A percentile compares a stretch with the other conserved stretches of the same genome.
Conservation (phyloP, 2,329 filamentous ascomycete genomes). For the Microdochium nivale region DNA sequence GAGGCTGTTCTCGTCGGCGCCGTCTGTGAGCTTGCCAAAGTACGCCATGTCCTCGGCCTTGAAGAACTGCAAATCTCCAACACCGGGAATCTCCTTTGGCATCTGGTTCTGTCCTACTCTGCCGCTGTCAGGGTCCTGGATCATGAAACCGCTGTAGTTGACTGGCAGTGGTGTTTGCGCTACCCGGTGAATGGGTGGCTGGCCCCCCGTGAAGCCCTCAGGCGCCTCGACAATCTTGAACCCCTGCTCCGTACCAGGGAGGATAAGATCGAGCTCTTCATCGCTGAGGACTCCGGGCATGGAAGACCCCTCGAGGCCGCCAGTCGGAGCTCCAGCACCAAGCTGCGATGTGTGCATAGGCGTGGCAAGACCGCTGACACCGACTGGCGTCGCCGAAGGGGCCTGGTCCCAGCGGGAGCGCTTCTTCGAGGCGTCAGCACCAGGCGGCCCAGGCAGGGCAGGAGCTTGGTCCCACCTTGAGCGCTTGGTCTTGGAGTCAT, state of each 20-base stretch:
- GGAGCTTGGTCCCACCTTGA: constrained; percentile 86
- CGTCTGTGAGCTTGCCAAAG: constrained; percentile 94
- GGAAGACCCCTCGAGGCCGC: constrained; percentile 72
- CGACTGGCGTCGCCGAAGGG: constrained; percentile 69
- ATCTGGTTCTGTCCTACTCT: constrained; percentile 81
- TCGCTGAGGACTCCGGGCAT: constrained; percentile 81
- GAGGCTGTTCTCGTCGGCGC: constrained; percentile 82
- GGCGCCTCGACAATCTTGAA: constrained; percentile 90
- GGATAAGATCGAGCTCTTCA: constrained; percentile 85
- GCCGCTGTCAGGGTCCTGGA: constrained; percentile 86
- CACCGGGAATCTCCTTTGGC: constrained; percentile 89
- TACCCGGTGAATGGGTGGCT: constrained; percentile 66
- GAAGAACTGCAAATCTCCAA: constrained; percentile 95
- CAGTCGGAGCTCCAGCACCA: constrained; percentile 46
- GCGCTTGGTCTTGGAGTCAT: constrained; percentile 58
- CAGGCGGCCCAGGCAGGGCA: constrained; percentile 40
- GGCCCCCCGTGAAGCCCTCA: constrained; percentile 80
- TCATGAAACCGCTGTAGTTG: constrained; percentile 74
- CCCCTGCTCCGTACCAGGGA: constrained; percentile 80
- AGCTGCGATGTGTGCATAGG: constrained; percentile 66
- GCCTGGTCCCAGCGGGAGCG: constrained; percentile 91
- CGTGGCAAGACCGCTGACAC: constrained; percentile 65
- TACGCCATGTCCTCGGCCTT: constrained; percentile 98
- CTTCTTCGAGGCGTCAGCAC: constrained; percentile 55
- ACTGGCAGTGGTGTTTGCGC: constrained; percentile 67